Evolutionary conservation across 345 rosid species (phyloP), one percentile per base, ranked within the genome.

Genomic region (Syzygium aqueum): DNA sequence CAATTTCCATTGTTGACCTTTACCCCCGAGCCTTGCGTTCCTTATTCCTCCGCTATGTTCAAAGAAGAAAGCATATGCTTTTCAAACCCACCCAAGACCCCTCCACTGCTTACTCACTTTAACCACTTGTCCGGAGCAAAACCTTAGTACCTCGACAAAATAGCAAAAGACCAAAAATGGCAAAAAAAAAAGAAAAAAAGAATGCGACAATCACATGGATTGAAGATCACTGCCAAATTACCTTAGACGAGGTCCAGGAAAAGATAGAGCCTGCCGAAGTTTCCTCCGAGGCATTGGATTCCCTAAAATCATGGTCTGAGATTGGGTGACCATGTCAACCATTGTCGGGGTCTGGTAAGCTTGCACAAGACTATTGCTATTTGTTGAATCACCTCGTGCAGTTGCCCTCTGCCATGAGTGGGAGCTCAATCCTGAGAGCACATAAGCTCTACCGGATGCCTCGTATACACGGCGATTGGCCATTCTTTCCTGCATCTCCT

Each of bases 371-470:
- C 97, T 97, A 13, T 98, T 91, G 30, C 93, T 90, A 63, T 92
- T 93, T 0, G 93, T 95, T 87, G 98, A 94, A 89, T 96, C 98
- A 11, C 99, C 99, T 87, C 99, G 92, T 1, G 98, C 94, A 2
- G 99, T 97, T 25, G 99, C 99, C 88, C 99, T 94, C 93, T 97
- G 99, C 99, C 99, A 96, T 16, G 98, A 95, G 73, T 97, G 99
- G 27, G 99, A 97, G 92, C 99, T 96, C 87, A 97, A 91, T 59
- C 99, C 99, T 0, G 99, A 96, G 9, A 97, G 94, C 53, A 97
- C 94, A 46, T 97, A 97, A 53, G 99, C 99, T 87, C 99, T 93
- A 46, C 99, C 99, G 0, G 98, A 94, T 84, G 94, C 86, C 91
- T 96, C 99, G 12, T 98, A 98, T 6, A 95, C 91, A 8, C 91